phyloP scores from a whole-genome alignment of 2,329 filamentous ascomycete species.

The Simplicillium sp. region DNA sequence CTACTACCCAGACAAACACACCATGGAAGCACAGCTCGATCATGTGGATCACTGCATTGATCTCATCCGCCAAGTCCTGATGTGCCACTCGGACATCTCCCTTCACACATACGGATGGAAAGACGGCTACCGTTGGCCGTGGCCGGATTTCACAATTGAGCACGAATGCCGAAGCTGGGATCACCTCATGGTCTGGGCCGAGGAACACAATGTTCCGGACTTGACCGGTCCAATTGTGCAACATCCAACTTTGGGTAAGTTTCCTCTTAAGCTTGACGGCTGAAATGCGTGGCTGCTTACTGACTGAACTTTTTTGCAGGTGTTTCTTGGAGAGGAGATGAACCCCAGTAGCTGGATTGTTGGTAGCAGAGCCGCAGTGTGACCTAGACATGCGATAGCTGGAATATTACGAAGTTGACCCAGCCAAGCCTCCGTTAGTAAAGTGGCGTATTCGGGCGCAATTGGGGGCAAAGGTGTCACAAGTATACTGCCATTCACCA shows the following conservation, averaged over 20 bases:
- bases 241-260: constrained; percentile 2
- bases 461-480: no score
- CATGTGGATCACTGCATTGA: constrained; percentile 11
- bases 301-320: no score
- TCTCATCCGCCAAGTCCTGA: constrained; percentile 9
- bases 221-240: constrained; percentile 2
- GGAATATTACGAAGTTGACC: no score
- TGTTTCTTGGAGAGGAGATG: no score
- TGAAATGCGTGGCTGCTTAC: no score
- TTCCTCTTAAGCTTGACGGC: not conserved
- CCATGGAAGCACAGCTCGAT: constrained; percentile 5
- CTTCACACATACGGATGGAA: constrained; percentile 8
- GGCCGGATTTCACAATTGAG: constrained; percentile 2
- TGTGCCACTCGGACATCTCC: constrained; percentile 9
- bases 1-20: constrained; percentile 8
- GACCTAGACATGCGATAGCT: no score
- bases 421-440: no score
- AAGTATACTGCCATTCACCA: no score
- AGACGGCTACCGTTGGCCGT: constrained; percentile 5
- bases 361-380: no score
- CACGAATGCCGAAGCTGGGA: constrained; percentile 9
- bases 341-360: no score
- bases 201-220: not conserved
- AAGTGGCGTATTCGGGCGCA: no score
- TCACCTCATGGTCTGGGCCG: constrained; percentile 3